These are phyloP conservation scores for Saccharum hybrid DNA, from an alignment of 202 grass and related monocot species.

Conservation along the genomic window DNA sequence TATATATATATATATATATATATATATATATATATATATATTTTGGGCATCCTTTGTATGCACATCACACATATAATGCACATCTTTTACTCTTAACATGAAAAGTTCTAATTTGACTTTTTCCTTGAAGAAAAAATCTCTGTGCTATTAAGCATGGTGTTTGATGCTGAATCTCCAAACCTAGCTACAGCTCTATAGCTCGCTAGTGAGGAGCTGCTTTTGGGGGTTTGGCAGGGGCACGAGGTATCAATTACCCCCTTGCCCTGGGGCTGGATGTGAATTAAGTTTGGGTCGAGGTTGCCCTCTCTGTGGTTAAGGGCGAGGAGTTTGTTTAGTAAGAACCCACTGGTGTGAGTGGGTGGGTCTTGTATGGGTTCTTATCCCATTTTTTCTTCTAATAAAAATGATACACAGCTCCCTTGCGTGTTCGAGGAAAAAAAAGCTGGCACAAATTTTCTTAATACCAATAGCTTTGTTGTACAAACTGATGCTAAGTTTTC, in stretches of 20 bases:
- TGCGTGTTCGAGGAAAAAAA: background rate
- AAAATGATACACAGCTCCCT: background rate
- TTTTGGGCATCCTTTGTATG: conserved; percentile 1
- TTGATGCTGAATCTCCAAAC: conserved; percentile 8
- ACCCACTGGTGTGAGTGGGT: background rate
- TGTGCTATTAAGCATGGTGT: background rate
- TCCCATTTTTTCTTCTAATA: background rate
- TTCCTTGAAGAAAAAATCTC: background rate
- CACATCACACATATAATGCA: background rate
- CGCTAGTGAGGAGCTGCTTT: background rate
- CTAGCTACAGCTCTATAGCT: background rate
- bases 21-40: too few species aligned
- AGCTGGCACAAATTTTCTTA: background rate
- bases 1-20: too few species aligned
- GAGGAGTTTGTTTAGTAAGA: background rate
- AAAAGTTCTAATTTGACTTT: conserved; percentile 24
- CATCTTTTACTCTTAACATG: background rate
- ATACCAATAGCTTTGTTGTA: conserved; percentile 7
- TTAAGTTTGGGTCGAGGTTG: background rate
- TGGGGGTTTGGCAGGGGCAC: background rate
- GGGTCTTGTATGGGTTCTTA: background rate
- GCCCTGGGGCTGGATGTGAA: background rate
- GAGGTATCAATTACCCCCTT: background rate
- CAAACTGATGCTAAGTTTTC: conserved; percentile 36
- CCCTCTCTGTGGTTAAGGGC: background rate